phyloP scores from a whole-genome alignment of 768 basidiomycete genomes.

The Sporobolomyces phaffii region DNA sequence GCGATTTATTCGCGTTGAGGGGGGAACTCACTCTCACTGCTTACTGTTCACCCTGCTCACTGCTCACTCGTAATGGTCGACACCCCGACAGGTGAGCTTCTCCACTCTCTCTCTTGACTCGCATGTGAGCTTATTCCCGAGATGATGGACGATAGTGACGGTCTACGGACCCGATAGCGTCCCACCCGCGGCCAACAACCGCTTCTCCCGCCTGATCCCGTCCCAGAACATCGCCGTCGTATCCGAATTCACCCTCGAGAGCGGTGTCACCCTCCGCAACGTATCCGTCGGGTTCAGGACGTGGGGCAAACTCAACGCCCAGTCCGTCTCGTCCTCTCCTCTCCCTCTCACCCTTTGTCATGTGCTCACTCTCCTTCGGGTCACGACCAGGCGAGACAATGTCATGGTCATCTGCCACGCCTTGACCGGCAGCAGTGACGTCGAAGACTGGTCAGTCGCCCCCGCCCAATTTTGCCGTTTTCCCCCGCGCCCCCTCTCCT shows the following conservation, averaged over 20 bases:
- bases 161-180: conserved; percentile 20
- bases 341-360: not conserved
- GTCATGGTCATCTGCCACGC: conserved; percentile 98
- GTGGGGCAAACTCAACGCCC: conserved; percentile 78
- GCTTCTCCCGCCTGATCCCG: conserved; percentile 48
- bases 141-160: no score
- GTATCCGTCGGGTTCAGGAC: conserved; percentile 94
- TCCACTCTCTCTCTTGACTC: no score
- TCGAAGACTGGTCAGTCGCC: conserved; percentile 82
- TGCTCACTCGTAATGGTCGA: no score
- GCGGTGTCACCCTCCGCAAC: conserved; percentile 61
- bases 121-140: no score
- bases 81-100: no score
- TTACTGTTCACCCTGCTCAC: no score
- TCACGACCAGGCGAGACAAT: conserved; percentile 62
- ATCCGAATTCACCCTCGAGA: conserved; percentile 76
- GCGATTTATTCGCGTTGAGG: no score
- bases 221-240: conserved; percentile 56
- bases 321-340: not conserved
- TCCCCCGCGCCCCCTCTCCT: not conserved
- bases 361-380: not conserved
- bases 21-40: no score
- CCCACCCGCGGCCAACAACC: conserved; percentile 30
- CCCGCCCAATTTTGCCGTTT: not conserved
- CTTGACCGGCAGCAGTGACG: conserved; percentile 92